Evolutionary conservation across 2,329 filamentous ascomycete genomes (phyloP), one percentile per base, ranked within the genome.

Genomic region (Colletotrichum tanaceti): DNA sequence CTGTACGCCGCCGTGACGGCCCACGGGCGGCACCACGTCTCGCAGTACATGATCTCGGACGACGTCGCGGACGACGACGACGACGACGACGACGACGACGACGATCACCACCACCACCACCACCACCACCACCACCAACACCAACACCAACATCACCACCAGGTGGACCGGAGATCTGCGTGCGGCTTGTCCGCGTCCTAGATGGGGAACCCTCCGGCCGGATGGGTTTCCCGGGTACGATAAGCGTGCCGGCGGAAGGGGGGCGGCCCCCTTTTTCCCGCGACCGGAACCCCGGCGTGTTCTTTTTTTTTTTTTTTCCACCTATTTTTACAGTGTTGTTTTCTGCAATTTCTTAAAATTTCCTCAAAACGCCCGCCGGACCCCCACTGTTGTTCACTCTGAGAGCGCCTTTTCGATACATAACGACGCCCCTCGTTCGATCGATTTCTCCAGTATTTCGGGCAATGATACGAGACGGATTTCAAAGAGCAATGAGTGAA

Each of bases 21-120:
- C 16, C 67, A 68, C 44, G 50, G 52, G 2, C 35, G 52, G 28
- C 65, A 66, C 2, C 59, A 62, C 5, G 3, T 63, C 20, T 24
- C 52, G n/a, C 63, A 52, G 3, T 67, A 62, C 49, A 54, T 68
- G 35, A 52, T 67, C 20, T 63, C 59, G 13, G 65, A 68, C 14
- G 65, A 68, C 22, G 59, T 43, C 14, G 44, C 52, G 4, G 14
- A 11, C 11, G 55, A 66, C 28, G 65, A 68, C 14, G 65, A 68
- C 22, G 59, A 11, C 11, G 55, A 66, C 28, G n/a, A n/a, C n/a
- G n/a, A n/a, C n/a, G n/a, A n/a, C n/a, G n/a, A n/a, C n/a, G 28
- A 28, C 28, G 28, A 7, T 1, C 9, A 32, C 28, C 59, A 62
- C 0, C 41, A 49, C 14, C 38, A 41, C 5, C 59, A 52, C 16